These are phyloP conservation scores for Leucaena leucocephala DNA, from an alignment of 306 rosid genomes.

Conservation along the genomic window DNA sequence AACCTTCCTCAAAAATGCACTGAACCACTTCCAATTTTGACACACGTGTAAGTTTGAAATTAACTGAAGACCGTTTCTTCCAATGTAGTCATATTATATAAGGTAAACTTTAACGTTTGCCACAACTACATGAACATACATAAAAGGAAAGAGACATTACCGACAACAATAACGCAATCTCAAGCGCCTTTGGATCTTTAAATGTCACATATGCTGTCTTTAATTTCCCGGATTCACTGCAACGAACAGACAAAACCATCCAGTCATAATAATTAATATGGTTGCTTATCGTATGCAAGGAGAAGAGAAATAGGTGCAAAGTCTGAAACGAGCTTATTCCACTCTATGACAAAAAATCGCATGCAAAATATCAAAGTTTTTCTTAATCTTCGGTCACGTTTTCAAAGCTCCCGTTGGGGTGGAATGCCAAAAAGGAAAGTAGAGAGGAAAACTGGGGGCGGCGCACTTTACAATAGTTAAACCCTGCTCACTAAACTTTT, in stretches of 20 bases:
- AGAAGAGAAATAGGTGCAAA: conserved; percentile 2
- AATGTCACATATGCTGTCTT: conserved; percentile 74
- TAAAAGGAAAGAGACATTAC: conserved; percentile 39
- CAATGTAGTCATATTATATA: neutral
- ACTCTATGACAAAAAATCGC: neutral
- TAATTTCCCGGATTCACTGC: conserved; percentile 58
- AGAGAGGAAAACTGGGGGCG: neutral
- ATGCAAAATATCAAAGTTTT: neutral
- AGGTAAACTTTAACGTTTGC: neutral
- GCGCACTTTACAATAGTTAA: neutral
- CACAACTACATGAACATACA: conserved; percentile 8
- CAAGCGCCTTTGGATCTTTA: conserved; percentile 73
- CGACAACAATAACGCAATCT: conserved; percentile 71
- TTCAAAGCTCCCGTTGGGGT: neutral
- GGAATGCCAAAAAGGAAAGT: neutral
- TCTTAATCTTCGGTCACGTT: neutral
- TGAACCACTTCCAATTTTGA: neutral
- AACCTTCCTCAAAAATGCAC: neutral
- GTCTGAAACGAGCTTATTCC: neutral
- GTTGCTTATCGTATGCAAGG: conserved; percentile 6
- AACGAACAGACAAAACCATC: conserved; percentile 27
- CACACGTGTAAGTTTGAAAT: neutral
- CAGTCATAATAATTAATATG: neutral
- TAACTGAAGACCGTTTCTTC: neutral
- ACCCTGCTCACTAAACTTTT: neutral